Conservation (phyloP, 805 yeast genomes). For the Sporopachydermia lactativora region DNA sequence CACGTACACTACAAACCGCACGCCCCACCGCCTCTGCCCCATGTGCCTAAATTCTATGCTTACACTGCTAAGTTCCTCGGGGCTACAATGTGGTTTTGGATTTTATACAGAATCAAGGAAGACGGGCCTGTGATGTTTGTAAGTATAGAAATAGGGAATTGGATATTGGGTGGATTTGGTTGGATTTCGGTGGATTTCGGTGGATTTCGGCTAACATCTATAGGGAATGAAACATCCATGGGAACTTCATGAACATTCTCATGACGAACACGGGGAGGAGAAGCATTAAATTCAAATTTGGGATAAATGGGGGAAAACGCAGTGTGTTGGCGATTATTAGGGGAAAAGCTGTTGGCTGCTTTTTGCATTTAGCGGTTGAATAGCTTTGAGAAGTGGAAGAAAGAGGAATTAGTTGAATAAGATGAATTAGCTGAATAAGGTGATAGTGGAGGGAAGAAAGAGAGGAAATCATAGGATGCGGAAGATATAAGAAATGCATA, state of each 20-base stretch:
- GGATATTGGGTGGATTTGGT: not conserved
- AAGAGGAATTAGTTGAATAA: too few relatives aligned
- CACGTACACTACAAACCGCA: slow-evolving; percentile 31
- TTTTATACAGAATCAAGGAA: slow-evolving; percentile 65
- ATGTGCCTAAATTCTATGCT: slow-evolving; percentile 41
- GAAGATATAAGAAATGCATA: too few relatives aligned
- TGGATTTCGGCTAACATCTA: not conserved
- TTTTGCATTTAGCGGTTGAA: too few relatives aligned
- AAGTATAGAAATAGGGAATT: too few relatives aligned
- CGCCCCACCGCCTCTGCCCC: slow-evolving; percentile 53
- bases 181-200: not conserved
- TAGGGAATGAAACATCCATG: slow-evolving; percentile 28
- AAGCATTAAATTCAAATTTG: not conserved
- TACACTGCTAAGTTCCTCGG: slow-evolving; percentile 57
- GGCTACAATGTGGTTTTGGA: slow-evolving; percentile 84
- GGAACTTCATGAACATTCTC: slow-evolving; percentile 19
- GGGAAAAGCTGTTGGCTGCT: too few relatives aligned
- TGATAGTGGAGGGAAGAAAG: too few relatives aligned
- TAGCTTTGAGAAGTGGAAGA: too few relatives aligned
- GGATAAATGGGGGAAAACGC: not conserved
- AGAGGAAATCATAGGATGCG: too few relatives aligned
- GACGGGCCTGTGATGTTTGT: slow-evolving; percentile 15
- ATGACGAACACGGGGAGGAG: not conserved
- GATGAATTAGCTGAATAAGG: too few relatives aligned
- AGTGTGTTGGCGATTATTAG: too few relatives aligned